These are phyloP conservation scores for Volvox africanus DNA, from an alignment of 139 green algal species.

Conservation along the genomic window DNA sequence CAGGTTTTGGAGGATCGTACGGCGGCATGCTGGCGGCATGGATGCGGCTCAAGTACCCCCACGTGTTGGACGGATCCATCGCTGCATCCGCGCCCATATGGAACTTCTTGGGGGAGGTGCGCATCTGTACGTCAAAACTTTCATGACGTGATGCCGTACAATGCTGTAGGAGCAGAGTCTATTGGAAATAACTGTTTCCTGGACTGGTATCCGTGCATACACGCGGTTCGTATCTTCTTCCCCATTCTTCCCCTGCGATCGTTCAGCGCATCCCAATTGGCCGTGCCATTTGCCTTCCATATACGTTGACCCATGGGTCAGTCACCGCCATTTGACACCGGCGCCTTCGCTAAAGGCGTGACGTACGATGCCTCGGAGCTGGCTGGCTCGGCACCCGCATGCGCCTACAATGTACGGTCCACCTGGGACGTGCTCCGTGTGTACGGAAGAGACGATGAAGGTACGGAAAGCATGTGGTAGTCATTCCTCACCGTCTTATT, in stretches of 20 bases:
- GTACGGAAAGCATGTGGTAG: not conserved
- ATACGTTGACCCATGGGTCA: constrained; percentile 9
- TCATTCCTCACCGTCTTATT: too few relatives aligned
- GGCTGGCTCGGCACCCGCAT: constrained; percentile 52
- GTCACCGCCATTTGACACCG: constrained; percentile 50
- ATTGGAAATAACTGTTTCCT: too few relatives aligned
- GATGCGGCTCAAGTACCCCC: constrained; percentile 89
- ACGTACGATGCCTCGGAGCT: constrained; percentile 67
- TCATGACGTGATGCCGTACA: too few relatives aligned
- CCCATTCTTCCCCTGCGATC: too few relatives aligned
- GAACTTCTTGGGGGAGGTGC: constrained; percentile 79
- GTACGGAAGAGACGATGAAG: constrained; percentile 4
- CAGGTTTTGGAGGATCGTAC: constrained; percentile 89
- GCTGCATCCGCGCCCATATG: constrained; percentile 93
- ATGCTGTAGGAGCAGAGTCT: too few relatives aligned
- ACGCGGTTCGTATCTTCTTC: too few relatives aligned
- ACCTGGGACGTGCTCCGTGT: constrained; percentile 59
- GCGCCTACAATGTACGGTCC: constrained; percentile 53
- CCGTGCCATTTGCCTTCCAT: not conserved
- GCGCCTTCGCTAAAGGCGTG: constrained; percentile 66
- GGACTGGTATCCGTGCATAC: too few relatives aligned
- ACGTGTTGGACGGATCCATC: constrained; percentile 86
- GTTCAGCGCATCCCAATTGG: too few relatives aligned
- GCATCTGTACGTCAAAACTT: not conserved
- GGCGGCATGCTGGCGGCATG: constrained; percentile 89